A percentile compares a stretch with the other conserved stretches of the same genome.
These are phyloP conservation scores for Spencermartinsiella europaea DNA, from an alignment of 805 yeast species.

Conservation along the genomic window DNA sequence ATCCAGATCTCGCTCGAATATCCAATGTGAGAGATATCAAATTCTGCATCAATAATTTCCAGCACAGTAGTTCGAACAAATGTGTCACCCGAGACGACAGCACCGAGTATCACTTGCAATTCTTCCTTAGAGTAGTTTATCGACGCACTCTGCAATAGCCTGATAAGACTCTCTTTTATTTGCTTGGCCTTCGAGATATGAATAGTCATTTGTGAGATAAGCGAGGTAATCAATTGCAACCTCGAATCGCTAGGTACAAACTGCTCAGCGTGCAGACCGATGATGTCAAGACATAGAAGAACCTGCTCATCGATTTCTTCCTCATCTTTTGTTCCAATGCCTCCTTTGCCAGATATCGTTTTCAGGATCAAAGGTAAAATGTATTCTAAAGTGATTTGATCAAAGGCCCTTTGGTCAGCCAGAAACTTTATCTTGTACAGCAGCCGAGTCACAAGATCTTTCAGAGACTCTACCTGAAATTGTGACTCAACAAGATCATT, in stretches of 20 bases:
- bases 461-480: slow-evolving; percentile 46
- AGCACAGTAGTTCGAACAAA: slow-evolving; percentile 76
- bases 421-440: slow-evolving; percentile 71
- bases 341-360: slow-evolving; percentile 60
- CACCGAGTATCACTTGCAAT: slow-evolving; percentile 50
- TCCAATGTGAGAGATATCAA: slow-evolving; percentile 41
- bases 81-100: slow-evolving; percentile 52
- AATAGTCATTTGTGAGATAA: slow-evolving; percentile 57
- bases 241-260: slow-evolving; percentile 66
- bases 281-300: slow-evolving; percentile 67
- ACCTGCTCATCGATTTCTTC: slow-evolving; percentile 91
- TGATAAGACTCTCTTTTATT: slow-evolving; percentile 76
- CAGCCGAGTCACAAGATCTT: slow-evolving; percentile 55
- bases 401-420: slow-evolving; percentile 68
- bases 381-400: slow-evolving; percentile 63
- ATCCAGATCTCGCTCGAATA: slow-evolving; percentile 73
- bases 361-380: slow-evolving; percentile 67
- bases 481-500: slow-evolving; percentile 43
- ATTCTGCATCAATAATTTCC: slow-evolving; percentile 80
- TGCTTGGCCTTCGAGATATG: slow-evolving; percentile 73
- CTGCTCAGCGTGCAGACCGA: slow-evolving; percentile 42
- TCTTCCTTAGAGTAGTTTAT: slow-evolving; percentile 54
- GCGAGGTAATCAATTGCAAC: slow-evolving; percentile 50
- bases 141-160: slow-evolving; percentile 73
- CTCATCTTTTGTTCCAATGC: slow-evolving; percentile 38